Conservation (phyloP, 208 protist genomes). For the Naegleria gruberi region DNA sequence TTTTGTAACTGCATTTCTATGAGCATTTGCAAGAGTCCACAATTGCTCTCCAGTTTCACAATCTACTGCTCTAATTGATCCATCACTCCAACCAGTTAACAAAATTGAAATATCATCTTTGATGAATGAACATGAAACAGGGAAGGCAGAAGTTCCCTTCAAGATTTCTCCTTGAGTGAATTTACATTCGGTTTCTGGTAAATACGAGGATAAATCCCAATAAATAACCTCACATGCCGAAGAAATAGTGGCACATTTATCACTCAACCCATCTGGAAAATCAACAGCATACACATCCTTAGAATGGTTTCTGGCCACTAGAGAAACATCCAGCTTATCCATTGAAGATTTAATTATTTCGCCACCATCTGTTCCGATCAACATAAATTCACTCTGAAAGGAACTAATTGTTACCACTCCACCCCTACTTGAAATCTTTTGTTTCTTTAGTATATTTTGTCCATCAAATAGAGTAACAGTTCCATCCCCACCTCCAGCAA, state of each 20-base stretch:
- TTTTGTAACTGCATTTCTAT: constrained; percentile 37
- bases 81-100: constrained; percentile 43
- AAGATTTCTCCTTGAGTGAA: background rate
- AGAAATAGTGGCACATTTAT: constrained; percentile 39
- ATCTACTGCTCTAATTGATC: constrained; percentile 40
- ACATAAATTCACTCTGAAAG: background rate
- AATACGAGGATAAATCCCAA: constrained; percentile 34
- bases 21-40: constrained; percentile 37
- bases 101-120: background rate
- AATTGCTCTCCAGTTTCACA: constrained; percentile 38
- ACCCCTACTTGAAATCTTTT: background rate
- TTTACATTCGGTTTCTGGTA: background rate
- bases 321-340: background rate
- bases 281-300: constrained; percentile 26
- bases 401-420: constrained; percentile 19
- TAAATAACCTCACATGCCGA: constrained; percentile 25
- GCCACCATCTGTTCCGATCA: constrained; percentile 29
- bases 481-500: constrained; percentile 29
- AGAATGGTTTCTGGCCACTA: background rate
- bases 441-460: constrained; percentile 1
- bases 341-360: constrained; percentile 18
- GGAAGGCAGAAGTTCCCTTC: background rate
- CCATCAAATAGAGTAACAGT: constrained; percentile 21
- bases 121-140: background rate
- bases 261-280: constrained; percentile 7